phyloP scores from a whole-genome alignment of 2,329 filamentous ascomycete genomes.

The Diplodia intermedia region DNA sequence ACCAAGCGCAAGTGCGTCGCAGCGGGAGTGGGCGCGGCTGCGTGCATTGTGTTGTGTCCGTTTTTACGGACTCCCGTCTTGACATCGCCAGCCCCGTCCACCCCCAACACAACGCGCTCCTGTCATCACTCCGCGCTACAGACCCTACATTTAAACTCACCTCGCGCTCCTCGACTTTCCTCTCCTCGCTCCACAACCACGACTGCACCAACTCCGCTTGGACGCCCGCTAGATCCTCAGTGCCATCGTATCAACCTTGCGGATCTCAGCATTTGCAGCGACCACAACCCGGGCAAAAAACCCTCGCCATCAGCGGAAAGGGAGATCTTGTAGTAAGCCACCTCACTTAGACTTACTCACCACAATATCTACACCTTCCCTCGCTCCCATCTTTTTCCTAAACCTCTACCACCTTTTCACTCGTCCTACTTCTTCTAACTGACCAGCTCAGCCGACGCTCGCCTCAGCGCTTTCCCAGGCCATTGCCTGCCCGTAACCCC shows the following conservation, averaged over 20 bases:
- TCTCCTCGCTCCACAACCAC: neutral
- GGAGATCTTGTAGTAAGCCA: neutral
- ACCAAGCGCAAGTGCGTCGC: neutral
- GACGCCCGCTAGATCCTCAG: neutral
- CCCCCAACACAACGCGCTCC: conserved; percentile 10
- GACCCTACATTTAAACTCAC: conserved; percentile 10
- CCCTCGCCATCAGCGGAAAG: neutral
- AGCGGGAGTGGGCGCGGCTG: conserved; percentile 2
- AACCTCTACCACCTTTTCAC: neutral
- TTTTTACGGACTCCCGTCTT: conserved; percentile 16
- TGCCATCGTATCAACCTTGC: neutral
- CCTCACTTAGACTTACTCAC: neutral
- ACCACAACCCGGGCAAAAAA: neutral
- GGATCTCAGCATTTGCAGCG: neutral
- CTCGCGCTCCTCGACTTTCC: neutral
- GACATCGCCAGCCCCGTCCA: conserved; percentile 10
- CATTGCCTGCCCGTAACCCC: too few species aligned
- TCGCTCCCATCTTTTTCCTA: neutral
- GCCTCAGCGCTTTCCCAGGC: neutral
- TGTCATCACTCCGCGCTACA: neutral
- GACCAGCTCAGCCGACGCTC: neutral
- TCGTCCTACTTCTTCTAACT: neutral
- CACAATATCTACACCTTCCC: neutral
- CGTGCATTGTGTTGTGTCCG: conserved; percentile 4
- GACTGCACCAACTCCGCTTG: neutral